These are phyloP conservation scores for Lenwebbia sp. DNA, from an alignment of 345 rosid genomes.

Conservation along the genomic window DNA sequence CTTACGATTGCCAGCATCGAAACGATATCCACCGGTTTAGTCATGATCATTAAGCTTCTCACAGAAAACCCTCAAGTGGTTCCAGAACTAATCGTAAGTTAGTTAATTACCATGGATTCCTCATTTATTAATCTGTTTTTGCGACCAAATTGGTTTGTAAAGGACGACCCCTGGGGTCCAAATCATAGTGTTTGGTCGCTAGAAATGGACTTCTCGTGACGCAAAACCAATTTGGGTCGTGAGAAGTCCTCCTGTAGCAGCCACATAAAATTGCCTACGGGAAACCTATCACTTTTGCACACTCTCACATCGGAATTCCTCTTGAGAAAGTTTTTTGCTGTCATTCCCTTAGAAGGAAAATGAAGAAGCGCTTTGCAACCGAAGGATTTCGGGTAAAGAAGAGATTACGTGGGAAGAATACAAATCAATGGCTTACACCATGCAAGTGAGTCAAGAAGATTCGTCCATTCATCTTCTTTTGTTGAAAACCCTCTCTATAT, in stretches of 20 bases:
- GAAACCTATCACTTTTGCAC: too few relatives aligned
- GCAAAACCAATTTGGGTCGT: too few relatives aligned
- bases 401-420: not conserved
- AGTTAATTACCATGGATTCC: not conserved
- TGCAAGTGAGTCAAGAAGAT: not conserved
- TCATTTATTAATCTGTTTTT: not conserved
- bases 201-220: too few relatives aligned
- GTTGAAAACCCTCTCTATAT: too few relatives aligned
- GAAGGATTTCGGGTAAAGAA: not conserved
- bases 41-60: slow-evolving; percentile 1
- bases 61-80: not conserved
- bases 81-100: not conserved
- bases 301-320: not conserved
- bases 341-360: slow-evolving; percentile 13
- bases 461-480: not conserved
- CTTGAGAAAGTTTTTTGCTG: not conserved
- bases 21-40: slow-evolving; percentile 3
- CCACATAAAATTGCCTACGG: too few relatives aligned
- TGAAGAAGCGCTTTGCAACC: slow-evolving; percentile 9
- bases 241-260: too few relatives aligned
- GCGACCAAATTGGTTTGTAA: not conserved
- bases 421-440: not conserved
- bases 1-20: slow-evolving; percentile 6
- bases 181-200: too few relatives aligned
- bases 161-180: too few relatives aligned